Base-by-base conservation (phyloP, 108 stramenopile genomes). In the Hondaea fermentalgiana region DNA sequence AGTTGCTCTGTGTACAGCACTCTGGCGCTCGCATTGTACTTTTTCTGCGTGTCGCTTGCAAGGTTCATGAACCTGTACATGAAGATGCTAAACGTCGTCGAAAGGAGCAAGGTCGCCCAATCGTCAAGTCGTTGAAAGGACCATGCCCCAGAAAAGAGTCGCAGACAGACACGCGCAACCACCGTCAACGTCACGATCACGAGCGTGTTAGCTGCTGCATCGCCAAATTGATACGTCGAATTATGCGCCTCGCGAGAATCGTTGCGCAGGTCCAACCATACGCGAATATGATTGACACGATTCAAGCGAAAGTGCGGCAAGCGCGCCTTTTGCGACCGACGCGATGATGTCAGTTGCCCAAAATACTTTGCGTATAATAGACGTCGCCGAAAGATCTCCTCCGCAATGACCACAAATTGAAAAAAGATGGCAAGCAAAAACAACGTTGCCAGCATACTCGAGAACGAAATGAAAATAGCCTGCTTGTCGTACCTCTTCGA, bases 31-130 rank as follows among this genome's bases (percentile, higher is more conserved):
- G 76, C 23, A 23, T 53, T 53, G 51, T 83, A 83, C 76, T 83
- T 83, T 83, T 83, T 83, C 76, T 83, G 76, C 0, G 76, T 83
- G 0, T 12, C n/a, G 51, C 49, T 53, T 16, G 76, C 76, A 2
- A 83, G 51, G 1, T 83, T 83, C 76, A 83, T 83, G 51, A 83
- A 35, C 76, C 76, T 47, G 76, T 83, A 83, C 76, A 83, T 83
- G 51, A 53, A 83, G 28, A 53, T 6, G 76, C 10, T 83, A 0
- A 83, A 45, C 25, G 49, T 6, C n/a, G 51, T n/a, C n/a, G 51
- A 47, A 53, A 53, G 23, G 14, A 83, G 25, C 76, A 53, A 12
- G 12, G 51, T 12, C 6, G 51, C 76, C 45, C 45, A 53, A 35
- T 83, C 76, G 51, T 83, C 76, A 35, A 83, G 45, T 6, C 76